These are phyloP conservation scores for Quercus lobata DNA, from an alignment of 331 rosid species.

Conservation along the genomic window DNA sequence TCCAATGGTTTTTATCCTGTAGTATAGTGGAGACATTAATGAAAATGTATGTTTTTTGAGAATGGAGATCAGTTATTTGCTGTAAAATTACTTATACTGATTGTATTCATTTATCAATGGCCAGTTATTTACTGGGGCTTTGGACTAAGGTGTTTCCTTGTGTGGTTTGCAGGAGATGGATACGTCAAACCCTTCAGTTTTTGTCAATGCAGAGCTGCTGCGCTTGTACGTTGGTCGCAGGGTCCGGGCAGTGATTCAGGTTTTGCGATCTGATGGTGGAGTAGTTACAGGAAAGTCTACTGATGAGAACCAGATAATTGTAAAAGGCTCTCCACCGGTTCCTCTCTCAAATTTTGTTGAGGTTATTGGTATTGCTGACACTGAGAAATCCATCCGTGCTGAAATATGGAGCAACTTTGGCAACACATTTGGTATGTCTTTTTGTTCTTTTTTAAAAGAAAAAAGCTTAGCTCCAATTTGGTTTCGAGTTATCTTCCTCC, in stretches of 20 bases:
- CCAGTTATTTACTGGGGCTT: not conserved
- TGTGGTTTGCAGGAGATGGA: conserved; percentile 41
- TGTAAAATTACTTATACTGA: not conserved
- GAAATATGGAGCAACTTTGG: conserved; percentile 65
- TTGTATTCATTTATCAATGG: not conserved
- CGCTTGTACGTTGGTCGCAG: conserved; percentile 44
- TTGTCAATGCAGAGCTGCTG: conserved; percentile 45
- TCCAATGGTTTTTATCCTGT: not conserved
- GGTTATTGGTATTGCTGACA: conserved; percentile 49
- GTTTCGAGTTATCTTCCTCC: no score
- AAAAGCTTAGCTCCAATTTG: no score
- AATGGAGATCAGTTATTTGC: not conserved
- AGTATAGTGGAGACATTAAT: not conserved
- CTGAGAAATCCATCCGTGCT: conserved; percentile 44
- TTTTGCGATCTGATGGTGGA: conserved; percentile 36
- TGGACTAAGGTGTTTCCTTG: not conserved
- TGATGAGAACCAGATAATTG: conserved; percentile 51
- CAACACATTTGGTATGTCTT: conserved; percentile 40
- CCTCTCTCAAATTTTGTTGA: conserved; percentile 47
- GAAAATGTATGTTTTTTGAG: not conserved
- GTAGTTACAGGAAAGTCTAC: conserved; percentile 48
- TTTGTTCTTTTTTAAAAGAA: not conserved
- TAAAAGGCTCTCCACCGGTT: conserved; percentile 32
- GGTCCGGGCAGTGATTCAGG: conserved; percentile 48
- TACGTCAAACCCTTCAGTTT: conserved; percentile 41